Evolutionary conservation across 2,329 filamentous ascomycete genomes (phyloP), one percentile per base, ranked within the genome.

Genomic region (Verticillium albo-atrum): DNA sequence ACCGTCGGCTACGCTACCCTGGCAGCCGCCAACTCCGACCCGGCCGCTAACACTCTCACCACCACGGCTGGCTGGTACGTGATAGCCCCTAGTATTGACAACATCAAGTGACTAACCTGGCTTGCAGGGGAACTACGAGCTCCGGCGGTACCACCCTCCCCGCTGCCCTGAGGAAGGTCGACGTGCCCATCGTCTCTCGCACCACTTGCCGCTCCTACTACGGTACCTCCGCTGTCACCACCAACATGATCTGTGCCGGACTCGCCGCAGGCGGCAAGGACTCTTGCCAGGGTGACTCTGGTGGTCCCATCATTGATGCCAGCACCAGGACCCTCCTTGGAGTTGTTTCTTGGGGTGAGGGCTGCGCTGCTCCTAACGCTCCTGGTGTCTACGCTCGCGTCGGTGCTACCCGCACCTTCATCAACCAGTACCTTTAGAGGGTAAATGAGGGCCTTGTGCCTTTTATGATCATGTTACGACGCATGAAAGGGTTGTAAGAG

Each of bases 241-340:
- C 58, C 60, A 63, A 64, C 65, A 72, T 72, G 71, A 65, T 73
- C 66, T 73, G 71, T 64, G 71, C 71, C 52, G 71, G 69, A 10
- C 30, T 64, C 10, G 15, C 62, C 3, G 52, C 55, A 4, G 71
- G 71, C 14, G 70, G 68, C 37, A 68, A 66, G 63, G 71, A 73
- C 62, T 65, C 71, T 17, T 73, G 71, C 70, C 63, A 66, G 30
- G 69, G 70, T 20, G 71, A 73, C 65, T 68, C 65, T 17, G 71
- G 71, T 35, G 71, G 71, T 50, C 71, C 71, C 50, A 64, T 72
- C 15, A 63, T 72, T 30, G 62, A 70, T 32, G 55, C 57, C 35
- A 51, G 59, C 42, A 51, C 56, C 52, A 58, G 63, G 2, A 61
- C 58, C 14, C 57, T 73, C 26, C 54, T 68, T 7, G 71, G 71